These are phyloP conservation scores for Coriaria nepalensis DNA, from an alignment of 306 rosid species.

Conservation along the genomic window DNA sequence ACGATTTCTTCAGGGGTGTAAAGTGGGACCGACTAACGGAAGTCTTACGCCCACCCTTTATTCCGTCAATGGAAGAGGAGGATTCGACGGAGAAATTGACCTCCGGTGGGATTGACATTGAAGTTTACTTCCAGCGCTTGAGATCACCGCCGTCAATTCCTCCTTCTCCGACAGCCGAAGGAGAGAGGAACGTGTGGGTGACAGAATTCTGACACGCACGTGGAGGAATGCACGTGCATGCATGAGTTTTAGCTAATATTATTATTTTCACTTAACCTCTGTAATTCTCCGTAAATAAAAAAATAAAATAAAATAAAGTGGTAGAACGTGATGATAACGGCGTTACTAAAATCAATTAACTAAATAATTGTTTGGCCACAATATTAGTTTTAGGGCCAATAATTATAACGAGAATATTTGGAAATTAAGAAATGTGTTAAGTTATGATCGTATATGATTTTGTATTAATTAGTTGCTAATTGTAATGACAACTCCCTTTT, in stretches of 20 bases:
- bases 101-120: conserved; percentile 19
- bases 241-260: not conserved
- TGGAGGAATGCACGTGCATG: conserved; percentile 7
- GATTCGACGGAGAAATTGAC: conserved; percentile 1
- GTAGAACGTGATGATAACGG: too few relatives aligned
- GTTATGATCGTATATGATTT: too few relatives aligned
- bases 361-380: too few relatives aligned
- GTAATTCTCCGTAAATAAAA: too few relatives aligned
- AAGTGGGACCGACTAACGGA: conserved; percentile 71
- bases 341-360: too few relatives aligned
- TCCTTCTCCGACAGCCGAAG: conserved; percentile 31
- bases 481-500: too few relatives aligned
- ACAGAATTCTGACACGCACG: conserved; percentile 20
- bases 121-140: conserved; percentile 36
- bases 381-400: too few relatives aligned
- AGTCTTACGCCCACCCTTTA: conserved; percentile 65
- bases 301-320: too few relatives aligned
- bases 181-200: not conserved
- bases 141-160: conserved; percentile 45
- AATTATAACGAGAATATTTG: too few relatives aligned
- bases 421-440: too few relatives aligned
- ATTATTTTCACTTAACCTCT: not conserved
- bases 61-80: conserved; percentile 42
- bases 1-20: conserved; percentile 62
- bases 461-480: too few relatives aligned